These are phyloP conservation scores for Aspergillus jensenii DNA, from an alignment of 2,329 filamentous ascomycete species.

Conservation along the genomic window DNA sequence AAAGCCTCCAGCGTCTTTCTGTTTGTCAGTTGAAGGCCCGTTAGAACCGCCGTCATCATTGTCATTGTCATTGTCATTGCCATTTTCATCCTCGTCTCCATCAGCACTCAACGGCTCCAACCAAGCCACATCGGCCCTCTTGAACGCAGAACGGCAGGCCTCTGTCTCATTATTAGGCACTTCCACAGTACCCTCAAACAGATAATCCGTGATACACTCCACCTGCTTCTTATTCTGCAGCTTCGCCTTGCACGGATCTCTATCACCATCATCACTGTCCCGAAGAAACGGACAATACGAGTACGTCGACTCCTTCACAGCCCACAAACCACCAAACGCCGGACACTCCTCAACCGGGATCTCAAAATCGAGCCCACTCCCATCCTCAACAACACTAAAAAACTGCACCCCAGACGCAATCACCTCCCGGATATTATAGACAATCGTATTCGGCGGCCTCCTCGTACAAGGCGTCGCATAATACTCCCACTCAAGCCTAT, in stretches of 20 bases:
- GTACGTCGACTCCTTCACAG: background rate
- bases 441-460: background rate
- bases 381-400: background rate
- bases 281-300: background rate
- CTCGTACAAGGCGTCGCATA: background rate
- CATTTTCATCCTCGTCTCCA: background rate
- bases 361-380: background rate
- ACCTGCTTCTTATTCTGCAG: background rate
- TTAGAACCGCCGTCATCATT: background rate
- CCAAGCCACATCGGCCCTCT: background rate
- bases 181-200: background rate
- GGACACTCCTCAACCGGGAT: background rate
- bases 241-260: background rate
- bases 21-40: background rate
- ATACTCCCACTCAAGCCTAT: constrained; percentile 7
- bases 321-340: background rate
- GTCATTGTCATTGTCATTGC: background rate
- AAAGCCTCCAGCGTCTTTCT: background rate
- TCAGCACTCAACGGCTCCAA: background rate
- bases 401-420: background rate
- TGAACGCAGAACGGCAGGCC: background rate
- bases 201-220: background rate
- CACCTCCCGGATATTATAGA: background rate
- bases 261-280: background rate
- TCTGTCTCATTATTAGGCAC: background rate